Base-by-base conservation (phyloP, 78 protist species). In the Creolimax fragrantissima region DNA sequence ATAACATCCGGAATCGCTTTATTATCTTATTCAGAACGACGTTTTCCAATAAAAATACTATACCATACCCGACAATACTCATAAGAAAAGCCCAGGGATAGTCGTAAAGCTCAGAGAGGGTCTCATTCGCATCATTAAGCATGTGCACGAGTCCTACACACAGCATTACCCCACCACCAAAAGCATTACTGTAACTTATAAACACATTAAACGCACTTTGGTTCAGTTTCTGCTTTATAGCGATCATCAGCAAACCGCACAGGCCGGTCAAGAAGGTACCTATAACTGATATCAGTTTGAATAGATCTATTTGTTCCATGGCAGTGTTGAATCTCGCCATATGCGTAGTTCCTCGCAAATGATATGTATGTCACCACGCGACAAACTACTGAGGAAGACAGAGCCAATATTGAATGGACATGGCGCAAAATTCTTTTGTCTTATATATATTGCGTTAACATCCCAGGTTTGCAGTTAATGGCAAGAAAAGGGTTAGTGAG, bases 91-190 rank as follows among this genome's bases (percentile, higher is more conserved):
- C 92, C 74, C 44, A 42, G 24, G 92, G 92, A 42, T 90, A 90
- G n/a, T 44, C 41, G 81, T 90, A 90, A 5, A 58, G 35, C 7
- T 44, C 92, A 42, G 81, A 43, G 36, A 90, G 83, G 5, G 4
- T 24, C n/a, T 2, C 74, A 84, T 42, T 90, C 7, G 92, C 4
- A 42, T 90, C 92, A 5, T 41, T 45, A 32, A 90, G 74, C 92
- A 90, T 90, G 81, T 90, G 92, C 81, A 90, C 24, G 42, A 90
- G 83, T n/a, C 92, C 92, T n/a, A 90, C 92, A 32, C 74, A 67
- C 11, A 90, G 5, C 2, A 90, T 90, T 42, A 90, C 92, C 35
- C 92, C 92, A 35, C 37, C 11, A 6, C 67, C 47, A 11, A 88
- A 45, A 24, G 86, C 86, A 41, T 83, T 83, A 5, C 7, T 83